Conservation (phyloP, 768 basidiomycete species). For the Podaxis carcinomalis region DNA sequence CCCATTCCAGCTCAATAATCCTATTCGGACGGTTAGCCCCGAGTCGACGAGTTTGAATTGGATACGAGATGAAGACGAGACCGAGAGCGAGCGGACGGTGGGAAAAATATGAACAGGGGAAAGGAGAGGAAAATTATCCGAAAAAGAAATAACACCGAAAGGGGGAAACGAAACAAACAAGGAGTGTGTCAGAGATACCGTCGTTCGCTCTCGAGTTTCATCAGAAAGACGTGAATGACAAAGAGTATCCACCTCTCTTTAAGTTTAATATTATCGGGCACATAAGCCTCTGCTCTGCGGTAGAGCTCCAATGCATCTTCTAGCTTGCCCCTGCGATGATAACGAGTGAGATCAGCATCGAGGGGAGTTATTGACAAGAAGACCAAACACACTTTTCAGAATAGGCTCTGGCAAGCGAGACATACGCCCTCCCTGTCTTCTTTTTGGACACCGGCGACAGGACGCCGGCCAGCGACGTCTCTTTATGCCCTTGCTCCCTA, state of each 20-base stretch:
- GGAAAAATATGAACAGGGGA: background rate
- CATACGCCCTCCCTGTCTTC: slow-evolving; percentile 79
- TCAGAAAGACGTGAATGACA: slow-evolving; percentile 60
- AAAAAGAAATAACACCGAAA: slow-evolving; percentile 28
- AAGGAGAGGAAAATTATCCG: background rate
- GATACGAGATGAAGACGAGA: background rate
- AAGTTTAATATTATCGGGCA: slow-evolving; percentile 82
- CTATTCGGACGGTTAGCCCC: slow-evolving; percentile 28
- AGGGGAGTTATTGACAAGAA: background rate
- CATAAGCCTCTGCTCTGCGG: slow-evolving; percentile 75
- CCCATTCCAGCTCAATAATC: slow-evolving; percentile 81
- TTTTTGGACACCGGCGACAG: slow-evolving; percentile 74
- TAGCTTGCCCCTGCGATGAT: slow-evolving; percentile 61
- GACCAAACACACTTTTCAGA: slow-evolving; percentile 63
- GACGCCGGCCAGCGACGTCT: slow-evolving; percentile 54
- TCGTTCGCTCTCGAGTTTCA: slow-evolving; percentile 27
- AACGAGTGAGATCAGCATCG: background rate
- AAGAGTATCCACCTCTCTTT: slow-evolving; percentile 86
- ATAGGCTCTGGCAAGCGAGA: slow-evolving; percentile 76
- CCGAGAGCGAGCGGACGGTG: slow-evolving; percentile 21
- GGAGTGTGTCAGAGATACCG: slow-evolving; percentile 29
- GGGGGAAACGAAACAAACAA: slow-evolving; percentile 16
- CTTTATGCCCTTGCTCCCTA: slow-evolving; percentile 62
- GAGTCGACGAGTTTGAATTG: background rate
- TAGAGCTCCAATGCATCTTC: slow-evolving; percentile 77